These are phyloP conservation scores for Xylaria sp. DNA, from an alignment of 2,329 filamentous ascomycete species.

Conservation along the genomic window DNA sequence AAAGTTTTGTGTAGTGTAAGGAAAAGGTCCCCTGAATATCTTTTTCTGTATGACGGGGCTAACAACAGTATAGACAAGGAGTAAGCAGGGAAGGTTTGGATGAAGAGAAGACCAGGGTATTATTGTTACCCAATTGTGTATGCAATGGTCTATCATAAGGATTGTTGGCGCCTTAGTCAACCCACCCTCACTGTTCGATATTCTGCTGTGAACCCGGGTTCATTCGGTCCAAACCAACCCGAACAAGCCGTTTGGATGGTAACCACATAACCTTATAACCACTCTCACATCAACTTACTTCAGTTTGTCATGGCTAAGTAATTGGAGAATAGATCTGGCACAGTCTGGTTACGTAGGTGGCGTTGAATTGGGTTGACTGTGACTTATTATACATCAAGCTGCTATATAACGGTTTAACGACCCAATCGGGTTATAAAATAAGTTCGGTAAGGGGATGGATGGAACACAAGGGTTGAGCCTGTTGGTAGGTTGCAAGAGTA, in stretches of 20 bases:
- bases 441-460: constrained; percentile 16
- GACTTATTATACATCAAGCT: constrained; percentile 12
- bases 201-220: constrained; percentile 8
- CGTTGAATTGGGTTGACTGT: constrained; percentile 2
- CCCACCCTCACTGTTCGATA: constrained; percentile 6
- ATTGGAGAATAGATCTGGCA: constrained; percentile 20
- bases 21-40: constrained; percentile 19
- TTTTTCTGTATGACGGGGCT: constrained; percentile 4
- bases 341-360: constrained; percentile 16
- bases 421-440: constrained; percentile 10
- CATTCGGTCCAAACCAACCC: neutral
- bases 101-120: constrained; percentile 26
- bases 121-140: constrained; percentile 1
- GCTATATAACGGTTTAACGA: constrained; percentile 6
- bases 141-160: constrained; percentile 28
- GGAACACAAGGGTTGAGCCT: constrained; percentile 5
- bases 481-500: constrained; percentile 1
- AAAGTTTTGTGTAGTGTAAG: constrained; percentile 2
- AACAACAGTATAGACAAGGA: constrained; percentile 1
- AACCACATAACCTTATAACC: constrained; percentile 4
- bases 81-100: neutral
- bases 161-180: constrained; percentile 35
- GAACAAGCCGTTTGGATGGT: neutral
- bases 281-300: neutral
- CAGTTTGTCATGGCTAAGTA: constrained; percentile 32